Percentiles rank a stretch among this genome's conserved stretches.
Conservation (phyloP, 2,329 filamentous ascomycete genomes). For the Plenodomus tracheiphilus region DNA sequence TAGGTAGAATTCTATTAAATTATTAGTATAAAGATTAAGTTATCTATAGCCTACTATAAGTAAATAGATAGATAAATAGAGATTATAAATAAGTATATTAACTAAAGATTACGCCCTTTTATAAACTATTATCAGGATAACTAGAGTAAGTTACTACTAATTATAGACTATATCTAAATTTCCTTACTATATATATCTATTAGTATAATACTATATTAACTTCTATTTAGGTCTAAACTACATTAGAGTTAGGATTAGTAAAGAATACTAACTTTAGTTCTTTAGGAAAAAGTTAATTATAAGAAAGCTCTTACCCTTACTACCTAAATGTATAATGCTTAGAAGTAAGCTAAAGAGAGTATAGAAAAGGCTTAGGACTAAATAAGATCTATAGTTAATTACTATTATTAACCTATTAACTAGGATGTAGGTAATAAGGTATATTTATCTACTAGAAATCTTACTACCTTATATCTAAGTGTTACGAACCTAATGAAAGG, state of each 20-base stretch:
- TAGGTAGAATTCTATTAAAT: background rate
- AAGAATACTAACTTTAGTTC: background rate
- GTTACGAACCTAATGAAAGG: too few species aligned
- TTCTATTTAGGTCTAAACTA: background rate
- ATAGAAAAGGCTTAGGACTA: conserved; percentile 1
- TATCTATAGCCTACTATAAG: background rate
- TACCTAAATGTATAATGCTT: background rate
- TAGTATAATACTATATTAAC: background rate
- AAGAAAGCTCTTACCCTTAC: background rate
- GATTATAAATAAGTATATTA: conserved; percentile 5
- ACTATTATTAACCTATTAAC: background rate
- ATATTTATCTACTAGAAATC: background rate
- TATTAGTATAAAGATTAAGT: background rate
- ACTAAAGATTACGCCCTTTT: background rate
- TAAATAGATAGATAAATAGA: conserved; percentile 3
- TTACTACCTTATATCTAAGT: background rate
- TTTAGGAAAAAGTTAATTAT: background rate
- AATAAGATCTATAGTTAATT: background rate
- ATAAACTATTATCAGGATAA: conserved; percentile 2
- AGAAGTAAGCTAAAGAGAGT: background rate
- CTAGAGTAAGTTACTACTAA: background rate
- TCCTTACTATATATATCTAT: background rate
- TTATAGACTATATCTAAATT: background rate
- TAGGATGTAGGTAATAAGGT: background rate
- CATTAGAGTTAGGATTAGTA: background rate